Evolutionary conservation across 2,329 filamentous ascomycete species (phyloP), one percentile per base, ranked within the genome.

Genomic region (Phialocephala subalpina): DNA sequence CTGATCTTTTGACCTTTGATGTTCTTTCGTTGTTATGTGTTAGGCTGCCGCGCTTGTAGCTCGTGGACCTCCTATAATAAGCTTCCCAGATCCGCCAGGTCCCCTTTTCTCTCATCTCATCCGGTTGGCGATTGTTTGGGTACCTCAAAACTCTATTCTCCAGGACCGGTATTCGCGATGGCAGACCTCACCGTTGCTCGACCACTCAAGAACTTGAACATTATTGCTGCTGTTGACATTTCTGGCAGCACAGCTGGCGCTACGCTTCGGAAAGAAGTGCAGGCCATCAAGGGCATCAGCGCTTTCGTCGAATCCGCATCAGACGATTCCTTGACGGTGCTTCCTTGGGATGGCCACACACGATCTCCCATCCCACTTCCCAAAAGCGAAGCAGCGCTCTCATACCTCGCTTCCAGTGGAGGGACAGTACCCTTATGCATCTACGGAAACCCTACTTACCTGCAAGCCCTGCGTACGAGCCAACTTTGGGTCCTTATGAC

Each of bases 161-260:
- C 45, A 5, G 4, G 3, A 49, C 22, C n/a, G 1, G 6, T 7
- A 22, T 27, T 12, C 45, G 7, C 2, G 12, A 49, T 49, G 45
- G 45, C 45, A 11, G 45, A 25, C 3, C 2, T 35, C 25, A 56
- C 35, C 22, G 12, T 33, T 56, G 25, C 52, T 56, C 33, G 4
- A 18, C 52, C 25, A 33, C 40, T 63, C 29, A 29, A 35, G 18
- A 36, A 58, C 18, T 7, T 63, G 20, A 38, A 53, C 16, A 58
- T 63, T 12, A 47, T 35, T n/a, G 29, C 45, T 22, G 61, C 61
- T 8, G 25, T 63, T n/a, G 61, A 63, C 27, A 58, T n/a, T 11
- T 63, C 61, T 12, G 38, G 40, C 36, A 53, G 61, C 40, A 58
- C 55, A 7, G 14, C 25, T 11, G 53, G 61, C 2, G 7, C 22